A percentile compares a stretch with the other conserved stretches of the same genome.
phyloP scores from a whole-genome alignment of 352 stramenopile species.

The Phytopythium cucurbitacearum region DNA sequence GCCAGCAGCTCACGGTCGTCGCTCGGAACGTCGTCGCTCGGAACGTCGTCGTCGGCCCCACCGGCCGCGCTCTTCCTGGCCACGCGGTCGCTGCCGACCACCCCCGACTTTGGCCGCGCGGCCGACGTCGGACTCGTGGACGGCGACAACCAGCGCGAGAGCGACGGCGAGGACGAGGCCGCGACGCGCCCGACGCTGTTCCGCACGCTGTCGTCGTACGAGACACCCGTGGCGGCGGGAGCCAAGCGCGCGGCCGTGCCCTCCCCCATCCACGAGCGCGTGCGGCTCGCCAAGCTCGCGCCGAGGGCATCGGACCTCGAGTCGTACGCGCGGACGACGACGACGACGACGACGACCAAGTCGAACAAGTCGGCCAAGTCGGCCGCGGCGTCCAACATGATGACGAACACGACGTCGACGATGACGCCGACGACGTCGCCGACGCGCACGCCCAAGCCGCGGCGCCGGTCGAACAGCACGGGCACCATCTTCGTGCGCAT shows the following conservation, averaged over 20 bases:
- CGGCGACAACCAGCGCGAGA: constrained; percentile 25
- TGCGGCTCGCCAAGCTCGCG: constrained; percentile 42
- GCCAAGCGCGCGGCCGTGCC: constrained; percentile 39
- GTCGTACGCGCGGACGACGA: constrained; percentile 32
- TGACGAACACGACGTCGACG: background rate
- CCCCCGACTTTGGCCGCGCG: constrained; percentile 29
- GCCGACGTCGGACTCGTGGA: constrained; percentile 10
- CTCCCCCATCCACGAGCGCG: constrained; percentile 67
- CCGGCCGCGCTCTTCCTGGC: constrained; percentile 10
- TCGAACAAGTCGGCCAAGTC: background rate
- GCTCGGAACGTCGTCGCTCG: background rate
- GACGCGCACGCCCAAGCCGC: constrained; percentile 24
- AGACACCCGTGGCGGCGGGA: constrained; percentile 64
- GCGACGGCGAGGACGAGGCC: constrained; percentile 25
- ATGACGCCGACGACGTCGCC: background rate
- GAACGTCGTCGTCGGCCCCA: too few relatives aligned
- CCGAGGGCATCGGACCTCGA: constrained; percentile 52
- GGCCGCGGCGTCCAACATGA: constrained; percentile 10
- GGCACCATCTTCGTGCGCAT: constrained; percentile 91
- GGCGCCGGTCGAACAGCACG: constrained; percentile 93
- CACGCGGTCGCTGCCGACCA: constrained; percentile 42
- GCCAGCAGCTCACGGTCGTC: constrained; percentile 25
- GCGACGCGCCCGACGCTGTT: constrained; percentile 58
- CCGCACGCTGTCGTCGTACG: constrained; percentile 74
- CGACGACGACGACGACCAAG: background rate